Evolutionary conservation across 257 asterid genomes (phyloP), one percentile per base, ranked within the genome.

Genomic region (Fraxinus anomala): DNA sequence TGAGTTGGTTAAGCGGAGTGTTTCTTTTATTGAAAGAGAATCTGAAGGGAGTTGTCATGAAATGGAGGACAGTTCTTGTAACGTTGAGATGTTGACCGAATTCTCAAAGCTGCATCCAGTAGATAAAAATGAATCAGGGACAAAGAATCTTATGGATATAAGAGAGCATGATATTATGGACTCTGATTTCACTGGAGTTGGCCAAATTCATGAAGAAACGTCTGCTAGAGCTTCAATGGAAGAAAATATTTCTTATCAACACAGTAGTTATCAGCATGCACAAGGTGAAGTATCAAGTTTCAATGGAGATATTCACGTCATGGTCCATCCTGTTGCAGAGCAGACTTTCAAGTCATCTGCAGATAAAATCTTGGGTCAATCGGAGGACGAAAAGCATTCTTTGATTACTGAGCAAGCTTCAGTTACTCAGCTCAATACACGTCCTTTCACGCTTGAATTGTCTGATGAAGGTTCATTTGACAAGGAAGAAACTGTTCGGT

Each of bases 21-120:
- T 77, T 72, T 83, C 89, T 59, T 81, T 83, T 56, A 33, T 73
- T 37, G 89, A 84, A 72, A 73, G 65, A 78, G 91, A 85, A 83
- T 75, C 86, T 56, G 84, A 79, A 72, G 78, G 75, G 65, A 75
- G 73, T 77, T 44, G 70, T 66, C 84, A 39, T 73, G 83, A 68
- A 28, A 76, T 65, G 26, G 86, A 86, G 36, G 80, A 70, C 44
- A 40, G 76, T 47, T 34, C 80, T 40, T 19, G 73, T 72, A 80
- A 66, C 70, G 65, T 68, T 6, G 87, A 74, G 76, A 75, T 59
- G 81, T 76, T 76, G 69, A 56, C 82, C 26, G 73, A 79, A 70
- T 76, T 83, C n/a, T 75, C 86, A 31, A 31, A 61, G 33, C 39
- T 59, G 69, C 71, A 61, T 69, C 79, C 77, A 73, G 79, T 70